Base-by-base conservation (phyloP, 2,329 filamentous ascomycete species). In the Fusarium pseudograminearum region DNA sequence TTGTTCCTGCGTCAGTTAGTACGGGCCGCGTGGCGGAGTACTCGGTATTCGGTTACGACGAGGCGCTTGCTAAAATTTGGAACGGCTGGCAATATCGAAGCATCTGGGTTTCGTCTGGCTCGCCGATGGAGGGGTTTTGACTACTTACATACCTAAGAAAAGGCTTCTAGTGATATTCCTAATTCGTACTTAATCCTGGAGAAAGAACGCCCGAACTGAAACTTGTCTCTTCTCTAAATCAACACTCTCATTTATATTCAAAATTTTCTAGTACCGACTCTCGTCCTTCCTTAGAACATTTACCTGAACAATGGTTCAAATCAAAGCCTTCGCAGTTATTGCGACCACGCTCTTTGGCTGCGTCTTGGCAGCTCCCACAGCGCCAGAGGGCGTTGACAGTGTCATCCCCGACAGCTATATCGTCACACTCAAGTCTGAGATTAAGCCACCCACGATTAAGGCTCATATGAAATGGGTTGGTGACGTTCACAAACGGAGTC, bases 401-500 rank as follows among this genome's bases (percentile, higher is more conserved):
- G 55, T 79, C 44, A 73, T 82, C 45, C 73, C 80, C 44, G 78
- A 77, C 68, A 83, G 82, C 56, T 91, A 88, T 78, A 89, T 90
- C 70, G 84, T 90, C 34, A 87, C 90, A 52, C 89, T 89, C 78
- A 87, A 89, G 77, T 79, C 80, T 65, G 83, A 82, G 51, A 80
- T 82, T 69, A 78, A 78, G 53, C 75, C 81, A 15, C 80, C 79
- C 7, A 80, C 78, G 34, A 80, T 89, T 67, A 76, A 81, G 47
- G 77, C 79, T 38, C 84, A 89, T 74, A 74, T 87, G 67, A 74
- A 78, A 34, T 83, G 81, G 70, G 80, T 89, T 68, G 81, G 80
- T n/a, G 79, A 83, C 26, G 77, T 90, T 51, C 82, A 85, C 71
- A 86, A 84, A 76, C 83, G 86, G 68, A 87, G 86, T 74, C 68